Evolutionary conservation across 2,329 filamentous ascomycete species (phyloP).

Genomic region (Didymella lethalis): DNA sequence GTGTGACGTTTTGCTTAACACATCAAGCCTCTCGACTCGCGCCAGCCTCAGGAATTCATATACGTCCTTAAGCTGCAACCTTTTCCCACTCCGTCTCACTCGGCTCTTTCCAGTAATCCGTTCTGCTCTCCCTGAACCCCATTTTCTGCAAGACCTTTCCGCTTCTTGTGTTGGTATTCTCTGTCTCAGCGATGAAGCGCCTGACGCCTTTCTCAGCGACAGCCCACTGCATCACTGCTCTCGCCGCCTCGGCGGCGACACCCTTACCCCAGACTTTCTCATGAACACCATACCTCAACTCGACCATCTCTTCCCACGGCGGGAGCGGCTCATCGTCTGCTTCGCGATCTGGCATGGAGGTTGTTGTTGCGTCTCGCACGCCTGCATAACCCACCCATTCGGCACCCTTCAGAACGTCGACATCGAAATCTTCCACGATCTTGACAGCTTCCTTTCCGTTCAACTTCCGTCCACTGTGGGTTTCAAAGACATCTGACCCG

Average conservation of each 20-base stretch:
- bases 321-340: constrained; percentile 21
- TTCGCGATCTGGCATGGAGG: constrained; percentile 22
- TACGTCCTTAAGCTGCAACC: background rate
- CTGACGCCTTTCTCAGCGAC: constrained; percentile 18
- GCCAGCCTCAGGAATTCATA: background rate
- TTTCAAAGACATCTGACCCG: background rate
- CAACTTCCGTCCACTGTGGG: constrained; percentile 1
- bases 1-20: background rate
- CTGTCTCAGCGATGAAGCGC: constrained; percentile 35
- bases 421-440: background rate
- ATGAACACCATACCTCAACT: constrained; percentile 30
- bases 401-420: background rate
- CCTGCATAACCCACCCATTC: constrained; percentile 33
- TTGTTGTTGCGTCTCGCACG: constrained; percentile 29
- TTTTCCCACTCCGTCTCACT: constrained; percentile 30
- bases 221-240: constrained; percentile 30
- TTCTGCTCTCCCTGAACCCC: constrained; percentile 31
- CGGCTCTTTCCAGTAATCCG: constrained; percentile 28
- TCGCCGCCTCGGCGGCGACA: constrained; percentile 27
- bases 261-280: constrained; percentile 26
- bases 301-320: constrained; percentile 29
- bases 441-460: background rate
- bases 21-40: background rate
- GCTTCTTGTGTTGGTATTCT: constrained; percentile 32
- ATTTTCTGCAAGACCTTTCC: constrained; percentile 37